phyloP scores from a whole-genome alignment of 2,329 filamentous ascomycete species.

The Blastomyces parvus region DNA sequence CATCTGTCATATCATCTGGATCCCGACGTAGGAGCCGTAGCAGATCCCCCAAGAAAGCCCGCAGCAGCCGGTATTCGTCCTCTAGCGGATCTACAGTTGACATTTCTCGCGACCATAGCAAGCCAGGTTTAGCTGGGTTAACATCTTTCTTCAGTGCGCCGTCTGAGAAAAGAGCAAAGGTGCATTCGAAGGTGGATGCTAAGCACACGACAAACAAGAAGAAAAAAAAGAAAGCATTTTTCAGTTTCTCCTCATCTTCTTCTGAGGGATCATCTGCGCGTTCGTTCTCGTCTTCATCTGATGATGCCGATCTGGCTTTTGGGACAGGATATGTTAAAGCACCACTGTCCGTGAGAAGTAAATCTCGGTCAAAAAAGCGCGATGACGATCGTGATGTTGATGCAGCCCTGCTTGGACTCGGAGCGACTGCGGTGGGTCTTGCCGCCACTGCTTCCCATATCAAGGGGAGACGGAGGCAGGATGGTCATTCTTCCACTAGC shows the following conservation, averaged over 20 bases:
- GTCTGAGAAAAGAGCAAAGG: conserved; percentile 42
- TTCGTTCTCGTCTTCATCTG: conserved; percentile 33
- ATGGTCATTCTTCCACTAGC: conserved; percentile 24
- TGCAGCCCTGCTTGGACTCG: conserved; percentile 40
- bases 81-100: conserved; percentile 55
- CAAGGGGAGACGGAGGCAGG: conserved; percentile 28
- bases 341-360: conserved; percentile 26
- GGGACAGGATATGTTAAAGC: conserved; percentile 45
- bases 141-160: conserved; percentile 54
- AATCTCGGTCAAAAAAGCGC: conserved; percentile 21
- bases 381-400: conserved; percentile 31
- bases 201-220: conserved; percentile 34
- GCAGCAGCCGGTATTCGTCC: conserved; percentile 30
- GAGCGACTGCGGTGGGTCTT: conserved; percentile 40
- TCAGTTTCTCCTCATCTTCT: conserved; percentile 39
- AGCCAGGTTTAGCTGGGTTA: conserved; percentile 46
- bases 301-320: conserved; percentile 60
- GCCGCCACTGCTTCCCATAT: conserved; percentile 31
- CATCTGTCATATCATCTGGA: conserved; percentile 22
- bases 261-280: conserved; percentile 32
- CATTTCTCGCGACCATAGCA: conserved; percentile 50
- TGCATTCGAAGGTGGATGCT: conserved; percentile 25
- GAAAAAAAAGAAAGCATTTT: conserved; percentile 38
- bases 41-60: conserved; percentile 26
- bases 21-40: conserved; percentile 25